Conservation (phyloP, 768 basidiomycete genomes). For the Calocera cornea region DNA sequence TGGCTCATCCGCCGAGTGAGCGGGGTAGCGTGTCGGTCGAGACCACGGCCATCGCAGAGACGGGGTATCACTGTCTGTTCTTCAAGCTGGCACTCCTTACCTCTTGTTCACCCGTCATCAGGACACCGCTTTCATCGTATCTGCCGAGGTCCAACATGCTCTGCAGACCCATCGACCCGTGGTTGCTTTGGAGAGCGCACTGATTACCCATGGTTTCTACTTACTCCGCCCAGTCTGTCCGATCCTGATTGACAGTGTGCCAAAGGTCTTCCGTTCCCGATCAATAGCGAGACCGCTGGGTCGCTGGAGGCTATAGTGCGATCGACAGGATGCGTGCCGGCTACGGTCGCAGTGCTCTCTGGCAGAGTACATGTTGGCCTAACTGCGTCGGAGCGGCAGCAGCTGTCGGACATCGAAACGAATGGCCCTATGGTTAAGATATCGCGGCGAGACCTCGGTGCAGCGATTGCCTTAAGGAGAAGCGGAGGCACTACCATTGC, state of each 20-base stretch:
- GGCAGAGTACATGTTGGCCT: constrained; percentile 84
- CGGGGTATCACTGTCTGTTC: too few relatives aligned
- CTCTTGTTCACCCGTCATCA: too few relatives aligned
- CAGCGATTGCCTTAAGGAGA: constrained; percentile 49
- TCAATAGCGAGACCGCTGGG: constrained; percentile 54
- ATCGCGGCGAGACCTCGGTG: constrained; percentile 66
- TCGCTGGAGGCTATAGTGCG: constrained; percentile 65
- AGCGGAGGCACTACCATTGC: constrained; percentile 58
- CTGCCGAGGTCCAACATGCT: constrained; percentile 75
- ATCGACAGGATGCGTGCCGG: constrained; percentile 64
- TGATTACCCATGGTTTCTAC: constrained; percentile 67
- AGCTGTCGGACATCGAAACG: constrained; percentile 43
- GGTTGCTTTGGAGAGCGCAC: constrained; percentile 83
- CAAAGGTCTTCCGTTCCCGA: constrained; percentile 60
- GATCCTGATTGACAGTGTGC: background rate
- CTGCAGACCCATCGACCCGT: constrained; percentile 49
- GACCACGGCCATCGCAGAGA: too few relatives aligned
- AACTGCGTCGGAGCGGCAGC: constrained; percentile 44
- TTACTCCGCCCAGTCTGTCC: background rate
- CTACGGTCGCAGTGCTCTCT: constrained; percentile 73
- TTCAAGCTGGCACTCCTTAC: too few relatives aligned
- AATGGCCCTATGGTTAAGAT: constrained; percentile 32
- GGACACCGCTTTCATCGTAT: constrained; percentile 43
- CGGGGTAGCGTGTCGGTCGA: too few relatives aligned
- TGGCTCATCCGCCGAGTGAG: too few relatives aligned